Conservation (phyloP, 202 grass and related monocot genomes). For the Cymbopogon flexuosus region DNA sequence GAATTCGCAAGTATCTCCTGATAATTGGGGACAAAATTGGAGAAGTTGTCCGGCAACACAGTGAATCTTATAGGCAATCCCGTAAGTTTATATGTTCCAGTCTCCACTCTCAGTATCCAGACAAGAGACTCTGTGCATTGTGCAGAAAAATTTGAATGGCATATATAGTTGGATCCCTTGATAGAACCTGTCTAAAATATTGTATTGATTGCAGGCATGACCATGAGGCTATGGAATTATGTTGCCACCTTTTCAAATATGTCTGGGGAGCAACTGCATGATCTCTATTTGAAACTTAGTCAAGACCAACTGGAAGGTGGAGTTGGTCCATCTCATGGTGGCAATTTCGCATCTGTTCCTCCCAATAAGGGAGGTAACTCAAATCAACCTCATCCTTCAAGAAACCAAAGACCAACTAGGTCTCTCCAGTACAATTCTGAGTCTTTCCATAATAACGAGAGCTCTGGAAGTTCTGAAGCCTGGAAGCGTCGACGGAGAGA, state of each 20-base stretch:
- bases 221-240: conserved; percentile 93
- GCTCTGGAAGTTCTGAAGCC: conserved; percentile 68
- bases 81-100: conserved; percentile 49
- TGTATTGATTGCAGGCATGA: conserved; percentile 64
- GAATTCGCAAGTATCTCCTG: conserved; percentile 89
- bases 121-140: not conserved
- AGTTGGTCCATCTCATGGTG: conserved; percentile 70
- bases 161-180: not conserved
- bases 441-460: conserved; percentile 57
- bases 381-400: conserved; percentile 59
- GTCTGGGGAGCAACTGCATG: conserved; percentile 75
- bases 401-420: conserved; percentile 70
- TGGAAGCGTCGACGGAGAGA: conserved; percentile 88
- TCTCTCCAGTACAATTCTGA: conserved; percentile 55
- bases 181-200: conserved; percentile 30
- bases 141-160: not conserved
- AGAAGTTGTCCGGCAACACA: conserved; percentile 68
- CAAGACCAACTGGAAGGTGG: conserved; percentile 78
- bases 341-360: conserved; percentile 42
- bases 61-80: conserved; percentile 80
- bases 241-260: conserved; percentile 95
- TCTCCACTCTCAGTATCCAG: conserved; percentile 16
- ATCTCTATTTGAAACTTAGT: conserved; percentile 85
- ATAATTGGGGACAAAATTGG: conserved; percentile 96
- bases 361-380: conserved; percentile 34